Conservation (phyloP, 1,284 basidiomycete genomes). For the Boletellus deceptivus region DNA sequence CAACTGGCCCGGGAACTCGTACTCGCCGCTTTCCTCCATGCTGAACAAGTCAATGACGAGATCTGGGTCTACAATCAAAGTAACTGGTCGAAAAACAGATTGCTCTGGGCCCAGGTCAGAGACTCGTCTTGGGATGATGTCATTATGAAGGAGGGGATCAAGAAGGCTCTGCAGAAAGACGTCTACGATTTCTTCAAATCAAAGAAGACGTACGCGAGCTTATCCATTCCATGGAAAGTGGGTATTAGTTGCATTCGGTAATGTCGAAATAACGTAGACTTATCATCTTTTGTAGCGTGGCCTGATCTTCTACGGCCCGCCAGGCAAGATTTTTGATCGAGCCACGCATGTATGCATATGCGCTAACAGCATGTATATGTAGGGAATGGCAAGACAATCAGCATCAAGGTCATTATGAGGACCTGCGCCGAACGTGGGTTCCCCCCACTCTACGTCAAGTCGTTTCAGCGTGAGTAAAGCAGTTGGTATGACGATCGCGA, state of each 20-base stretch:
- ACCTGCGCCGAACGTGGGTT: constrained; percentile 57
- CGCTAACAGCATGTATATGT: constrained; percentile 2
- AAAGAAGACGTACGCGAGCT: constrained; percentile 65
- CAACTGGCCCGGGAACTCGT: constrained; percentile 54
- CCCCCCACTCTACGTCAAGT: constrained; percentile 75
- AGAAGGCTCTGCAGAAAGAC: constrained; percentile 65
- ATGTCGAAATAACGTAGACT: background rate
- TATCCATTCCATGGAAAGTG: constrained; percentile 83
- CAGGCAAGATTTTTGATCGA: constrained; percentile 42
- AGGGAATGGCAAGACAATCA: constrained; percentile 86
- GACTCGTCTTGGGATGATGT: constrained; percentile 74
- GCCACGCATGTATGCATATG: background rate
- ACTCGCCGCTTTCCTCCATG: constrained; percentile 50
- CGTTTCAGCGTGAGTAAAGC: constrained; percentile 51
- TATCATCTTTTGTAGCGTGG: constrained; percentile 49
- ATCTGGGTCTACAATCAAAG: constrained; percentile 76
- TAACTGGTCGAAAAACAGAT: constrained; percentile 61
- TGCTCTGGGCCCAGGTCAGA: constrained; percentile 68
- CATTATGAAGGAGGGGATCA: constrained; percentile 71
- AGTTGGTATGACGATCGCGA: background rate
- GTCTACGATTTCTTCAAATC: constrained; percentile 76
- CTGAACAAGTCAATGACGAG: constrained; percentile 57
- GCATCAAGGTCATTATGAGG: constrained; percentile 74
- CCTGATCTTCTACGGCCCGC: constrained; percentile 70
- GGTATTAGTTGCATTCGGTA: constrained; percentile 6